phyloP scores from a whole-genome alignment of 129 eudicot species.

The Flaveria bidentis region DNA sequence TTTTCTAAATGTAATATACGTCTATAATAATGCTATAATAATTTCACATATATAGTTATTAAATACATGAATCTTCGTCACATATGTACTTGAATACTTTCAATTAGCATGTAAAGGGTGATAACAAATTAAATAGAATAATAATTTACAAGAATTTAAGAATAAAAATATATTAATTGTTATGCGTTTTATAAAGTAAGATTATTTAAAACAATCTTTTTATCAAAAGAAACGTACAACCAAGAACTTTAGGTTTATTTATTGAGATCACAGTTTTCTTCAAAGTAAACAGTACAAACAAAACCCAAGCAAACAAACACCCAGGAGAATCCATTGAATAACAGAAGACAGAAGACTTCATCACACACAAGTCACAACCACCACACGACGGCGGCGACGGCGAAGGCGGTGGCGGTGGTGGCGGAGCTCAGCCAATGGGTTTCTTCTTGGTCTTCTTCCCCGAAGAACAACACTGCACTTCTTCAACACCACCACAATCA shows the following conservation, averaged over 20 bases:
- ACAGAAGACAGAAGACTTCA: not conserved
- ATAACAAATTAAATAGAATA: not conserved
- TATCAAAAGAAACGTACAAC: no score
- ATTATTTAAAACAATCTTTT: no score
- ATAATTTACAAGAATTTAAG: no score
- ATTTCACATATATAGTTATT: not conserved
- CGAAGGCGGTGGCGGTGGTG: slow-evolving; percentile 2
- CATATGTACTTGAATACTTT: no score
- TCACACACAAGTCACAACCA: not conserved
- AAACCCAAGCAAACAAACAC: not conserved
- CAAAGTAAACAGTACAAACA: not conserved
- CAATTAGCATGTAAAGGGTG: no score
- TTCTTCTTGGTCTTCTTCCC: slow-evolving; percentile 78
- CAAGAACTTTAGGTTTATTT: not conserved
- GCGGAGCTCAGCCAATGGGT: slow-evolving; percentile 57
- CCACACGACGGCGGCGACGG: not conserved
- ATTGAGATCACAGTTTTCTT: not conserved
- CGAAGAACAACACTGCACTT: slow-evolving; percentile 42
- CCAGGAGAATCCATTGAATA: not conserved
- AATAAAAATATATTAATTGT: no score
- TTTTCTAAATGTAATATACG: no score
- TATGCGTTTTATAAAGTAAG: no score
- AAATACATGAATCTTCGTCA: not conserved
- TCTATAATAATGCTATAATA: no score
- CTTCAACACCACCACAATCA: slow-evolving; percentile 34